Base-by-base conservation (phyloP, 805 yeast genomes). In the Candida schatavii region DNA sequence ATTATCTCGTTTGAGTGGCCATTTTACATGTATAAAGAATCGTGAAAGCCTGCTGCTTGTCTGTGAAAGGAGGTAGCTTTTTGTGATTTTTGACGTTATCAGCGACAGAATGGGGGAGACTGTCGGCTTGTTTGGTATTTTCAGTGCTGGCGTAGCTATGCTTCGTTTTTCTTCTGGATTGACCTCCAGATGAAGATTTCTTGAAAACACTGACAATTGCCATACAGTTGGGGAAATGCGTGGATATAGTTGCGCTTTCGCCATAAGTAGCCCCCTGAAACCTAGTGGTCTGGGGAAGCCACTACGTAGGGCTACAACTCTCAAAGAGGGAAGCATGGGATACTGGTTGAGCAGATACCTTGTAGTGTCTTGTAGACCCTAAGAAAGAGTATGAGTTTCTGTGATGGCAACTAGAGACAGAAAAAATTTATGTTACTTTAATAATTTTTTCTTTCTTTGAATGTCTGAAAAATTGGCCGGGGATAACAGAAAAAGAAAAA, bases 1-100 rank as follows among this genome's bases (percentile, higher is more conserved):
- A 48, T 68, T 69, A 35, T 74, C 76, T 31, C 81, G 56, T 2
- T 72, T 56, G 10, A 77, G 55, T 0, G 77, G 65, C 78, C 80
- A 77, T 53, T 71, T 74, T 20, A 70, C 52, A 46, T 67, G 75
- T 6, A 69, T 53, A 39, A 62, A 47, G 23, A 62, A 41, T 27
- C 72, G 44, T 5, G 70, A 54, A 19, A 64, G 31, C n/a, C 58
- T 55, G 13, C 59, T 55, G 6, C 56, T 45, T 4, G 72, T 61
- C 39, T 57, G 60, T 2, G 61, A 47, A 17, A 69, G 53, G 19
- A 69, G 60, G 3, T 42, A 28, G n/a, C 42, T 48, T 33, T 52
- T 52, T 37, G 52, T 45, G 35, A 40, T n/a, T 19, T 28, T 37
- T 20, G 35, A 18, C n/a, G 28, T n/a, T n/a, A n/a, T n/a, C n/a